Percentiles rank a stretch among this genome's conserved stretches.
Conservation (phyloP, 805 yeast species). For the Wickerhamomyces rabaulensis region DNA sequence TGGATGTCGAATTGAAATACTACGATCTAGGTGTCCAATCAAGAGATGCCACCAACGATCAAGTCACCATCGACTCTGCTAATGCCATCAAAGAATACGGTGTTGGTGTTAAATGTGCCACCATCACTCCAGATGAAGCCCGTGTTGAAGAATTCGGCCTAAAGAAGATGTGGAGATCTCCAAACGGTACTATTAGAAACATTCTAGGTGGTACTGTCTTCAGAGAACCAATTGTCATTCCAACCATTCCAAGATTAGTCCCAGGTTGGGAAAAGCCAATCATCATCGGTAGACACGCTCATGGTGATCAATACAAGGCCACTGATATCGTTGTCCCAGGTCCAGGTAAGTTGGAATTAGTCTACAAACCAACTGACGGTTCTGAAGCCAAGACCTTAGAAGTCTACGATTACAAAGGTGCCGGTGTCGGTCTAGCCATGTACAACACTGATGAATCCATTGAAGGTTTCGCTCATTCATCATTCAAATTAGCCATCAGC, state of each 20-base stretch:
- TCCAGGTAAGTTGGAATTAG: conserved; percentile 62
- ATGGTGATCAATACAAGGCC: conserved; percentile 81
- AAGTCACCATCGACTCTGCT: conserved; percentile 75
- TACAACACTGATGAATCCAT: conserved; percentile 80
- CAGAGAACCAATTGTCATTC: conserved; percentile 78
- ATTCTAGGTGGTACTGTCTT: conserved; percentile 80
- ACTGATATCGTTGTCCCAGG: conserved; percentile 65
- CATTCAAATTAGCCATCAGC: conserved; percentile 67
- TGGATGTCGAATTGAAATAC: conserved; percentile 70
- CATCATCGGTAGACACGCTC: conserved; percentile 82
- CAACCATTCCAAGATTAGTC: conserved; percentile 69
- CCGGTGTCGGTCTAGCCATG: conserved; percentile 80
- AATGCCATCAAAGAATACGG: conserved; percentile 69
- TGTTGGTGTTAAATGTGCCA: conserved; percentile 81
- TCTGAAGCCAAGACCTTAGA: conserved; percentile 40
- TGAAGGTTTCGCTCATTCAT: conserved; percentile 71
- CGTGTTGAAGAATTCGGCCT: conserved; percentile 70
- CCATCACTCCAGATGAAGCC: conserved; percentile 79
- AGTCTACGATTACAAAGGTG: conserved; percentile 58
- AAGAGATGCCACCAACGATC: conserved; percentile 68
- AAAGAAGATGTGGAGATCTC: conserved; percentile 82
- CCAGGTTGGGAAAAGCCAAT: conserved; percentile 82
- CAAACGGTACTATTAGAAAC: conserved; percentile 81
- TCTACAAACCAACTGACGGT: conserved; percentile 60
- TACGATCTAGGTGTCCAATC: conserved; percentile 66